phyloP scores from a whole-genome alignment of 192 early-diverging fungal genomes.

The Backusella liffmaniae region DNA sequence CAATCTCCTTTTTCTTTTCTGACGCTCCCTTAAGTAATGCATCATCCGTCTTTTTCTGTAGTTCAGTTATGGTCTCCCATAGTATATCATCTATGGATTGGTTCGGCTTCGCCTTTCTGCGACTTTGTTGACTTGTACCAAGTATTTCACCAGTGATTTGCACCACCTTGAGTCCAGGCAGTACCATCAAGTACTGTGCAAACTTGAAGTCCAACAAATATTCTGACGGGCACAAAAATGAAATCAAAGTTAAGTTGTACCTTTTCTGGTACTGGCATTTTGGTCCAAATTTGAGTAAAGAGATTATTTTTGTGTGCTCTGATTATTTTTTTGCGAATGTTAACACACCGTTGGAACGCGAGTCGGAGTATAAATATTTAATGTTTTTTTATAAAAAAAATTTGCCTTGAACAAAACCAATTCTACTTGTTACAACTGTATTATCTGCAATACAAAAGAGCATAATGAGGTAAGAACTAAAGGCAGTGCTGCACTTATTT shows the following conservation, averaged over 20 bases:
- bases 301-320: too few relatives aligned
- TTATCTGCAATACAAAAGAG: not conserved
- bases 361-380: not conserved
- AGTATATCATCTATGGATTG: not conserved
- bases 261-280: too few relatives aligned
- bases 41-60: not conserved
- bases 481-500: not conserved
- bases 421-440: not conserved
- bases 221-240: too few relatives aligned
- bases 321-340: too few relatives aligned
- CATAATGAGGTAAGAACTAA: not conserved
- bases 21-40: not conserved
- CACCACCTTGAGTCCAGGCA: not conserved
- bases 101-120: not conserved
- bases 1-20: not conserved
- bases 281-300: too few relatives aligned
- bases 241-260: too few relatives aligned
- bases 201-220: not conserved
- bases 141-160: not conserved
- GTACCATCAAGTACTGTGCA: not conserved
- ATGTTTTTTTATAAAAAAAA: slow-evolving; percentile 2
- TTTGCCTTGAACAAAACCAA: not conserved
- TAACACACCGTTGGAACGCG: not conserved
- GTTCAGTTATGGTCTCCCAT: not conserved
- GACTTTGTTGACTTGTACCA: not conserved